Evolutionary conservation across 2,329 filamentous ascomycete genomes (phyloP), one percentile per base, ranked within the genome.

Genomic region (Chrysoporthe deuterocubensis): DNA sequence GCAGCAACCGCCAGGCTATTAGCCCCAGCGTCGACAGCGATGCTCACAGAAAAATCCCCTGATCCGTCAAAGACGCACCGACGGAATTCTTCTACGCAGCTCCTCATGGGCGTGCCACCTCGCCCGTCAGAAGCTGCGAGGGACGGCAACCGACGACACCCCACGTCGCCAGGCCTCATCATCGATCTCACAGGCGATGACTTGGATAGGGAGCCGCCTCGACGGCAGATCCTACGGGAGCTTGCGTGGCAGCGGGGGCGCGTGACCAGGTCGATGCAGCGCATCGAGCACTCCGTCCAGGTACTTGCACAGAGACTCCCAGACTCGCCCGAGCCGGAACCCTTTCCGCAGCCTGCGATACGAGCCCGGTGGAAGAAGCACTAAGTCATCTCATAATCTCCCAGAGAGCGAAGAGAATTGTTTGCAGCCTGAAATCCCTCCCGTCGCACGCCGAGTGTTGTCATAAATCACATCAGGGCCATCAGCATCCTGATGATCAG

Each of bases 141-240:
- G 18, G 18, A n/a, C 8, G 7, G 32, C 32, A 57, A 40, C 6
- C 32, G 7, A 18, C 54, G 18, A 5, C 54, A 14, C n/a, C 32
- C 34, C 16, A 32, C 6, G 2, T n/a, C 34, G 34, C 54, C 54
- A 40, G 18, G 16, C 3, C 34, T 21, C 16, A 14, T 57, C 34
- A 57, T 57, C 34, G 34, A 57, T 11, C 54, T 57, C 32, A 57
- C 54, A 57, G 54, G 3, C 4, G 54, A 57, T 18, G 54, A 40
- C 34, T 40, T 32, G 40, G 34, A n/a, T 37, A 32, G 3, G 3
- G 32, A 7, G 18, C 16, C 2, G 16, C 32, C 32, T 40, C 52
- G 14, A n/a, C 54, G 34, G 18, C 16, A n/a, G 13, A 34, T 16
- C 50, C 50, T 54, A 7, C 54, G 34, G 18, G 54, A 21, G 2